These are phyloP conservation scores for Fusarium sp. DNA, from an alignment of 2,329 filamentous ascomycete species.

Conservation along the genomic window DNA sequence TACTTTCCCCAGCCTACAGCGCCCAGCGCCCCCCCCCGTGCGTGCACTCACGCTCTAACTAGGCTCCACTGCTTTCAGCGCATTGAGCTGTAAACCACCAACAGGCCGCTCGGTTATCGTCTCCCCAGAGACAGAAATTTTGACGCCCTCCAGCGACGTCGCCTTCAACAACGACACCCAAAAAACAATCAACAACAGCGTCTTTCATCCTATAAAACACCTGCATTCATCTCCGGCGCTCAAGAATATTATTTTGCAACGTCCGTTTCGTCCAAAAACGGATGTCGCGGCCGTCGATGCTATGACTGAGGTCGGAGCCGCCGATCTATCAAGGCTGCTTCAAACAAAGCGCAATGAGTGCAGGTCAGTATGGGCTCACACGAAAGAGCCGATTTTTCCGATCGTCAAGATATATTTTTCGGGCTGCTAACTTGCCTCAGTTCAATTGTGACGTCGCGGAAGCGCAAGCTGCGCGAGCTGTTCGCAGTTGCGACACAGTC, in stretches of 20 bases:
- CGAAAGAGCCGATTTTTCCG: constrained; percentile 62
- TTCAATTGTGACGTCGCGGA: constrained; percentile 83
- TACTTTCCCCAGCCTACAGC: constrained; percentile 31
- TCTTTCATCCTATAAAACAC: constrained; percentile 47
- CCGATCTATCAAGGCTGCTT: constrained; percentile 74
- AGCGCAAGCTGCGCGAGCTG: constrained; percentile 90
- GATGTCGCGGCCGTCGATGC: constrained; percentile 75
- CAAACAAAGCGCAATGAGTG: constrained; percentile 71
- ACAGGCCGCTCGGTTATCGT: constrained; percentile 31
- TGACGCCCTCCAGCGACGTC: constrained; percentile 45
- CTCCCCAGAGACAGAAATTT: constrained; percentile 48
- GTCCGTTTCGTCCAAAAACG: constrained; percentile 73
- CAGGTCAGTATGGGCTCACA: constrained; percentile 61
- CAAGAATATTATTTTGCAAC: constrained; percentile 45
- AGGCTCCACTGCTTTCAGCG: constrained; percentile 38
- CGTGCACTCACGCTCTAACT: constrained; percentile 30
- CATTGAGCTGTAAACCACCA: constrained; percentile 36
- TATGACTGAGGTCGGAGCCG: constrained; percentile 76
- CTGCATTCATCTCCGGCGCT: constrained; percentile 46
- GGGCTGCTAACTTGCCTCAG: constrained; percentile 60
- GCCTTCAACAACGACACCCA: constrained; percentile 43
- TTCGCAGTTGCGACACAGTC: constrained; percentile 81
- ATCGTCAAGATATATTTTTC: constrained; percentile 58
- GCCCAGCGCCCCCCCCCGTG: constrained; percentile 17
- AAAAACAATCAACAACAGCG: constrained; percentile 48